phyloP scores from a whole-genome alignment of 2,329 filamentous ascomycete species.

The Dothistroma septosporum region DNA sequence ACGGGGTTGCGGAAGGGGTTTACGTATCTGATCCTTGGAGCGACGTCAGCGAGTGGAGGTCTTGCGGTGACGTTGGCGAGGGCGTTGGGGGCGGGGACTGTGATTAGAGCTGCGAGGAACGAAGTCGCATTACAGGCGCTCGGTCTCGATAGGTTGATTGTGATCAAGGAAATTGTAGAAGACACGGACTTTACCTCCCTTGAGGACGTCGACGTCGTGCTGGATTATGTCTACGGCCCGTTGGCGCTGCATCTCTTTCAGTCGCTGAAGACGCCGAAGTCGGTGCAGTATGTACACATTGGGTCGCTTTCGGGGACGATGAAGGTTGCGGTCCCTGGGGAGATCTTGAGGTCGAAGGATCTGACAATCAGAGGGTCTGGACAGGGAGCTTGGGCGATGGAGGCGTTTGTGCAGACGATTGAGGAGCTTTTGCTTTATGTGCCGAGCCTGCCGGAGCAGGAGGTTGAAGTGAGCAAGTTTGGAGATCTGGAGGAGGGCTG shows the following conservation, averaged over 20 bases:
- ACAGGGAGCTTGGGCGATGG: constrained; percentile 28
- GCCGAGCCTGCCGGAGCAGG: constrained; percentile 21
- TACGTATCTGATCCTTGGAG: constrained; percentile 51
- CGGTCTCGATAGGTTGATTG: constrained; percentile 46
- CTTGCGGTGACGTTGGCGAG: constrained; percentile 49
- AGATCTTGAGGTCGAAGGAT: constrained; percentile 47
- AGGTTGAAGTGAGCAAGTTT: constrained; percentile 23
- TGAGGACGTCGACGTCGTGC: constrained; percentile 50
- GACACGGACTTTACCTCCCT: constrained; percentile 48
- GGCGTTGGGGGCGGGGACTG: constrained; percentile 46
- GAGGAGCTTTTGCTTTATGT: constrained; percentile 24
- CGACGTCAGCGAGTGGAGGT: constrained; percentile 51
- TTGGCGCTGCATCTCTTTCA: constrained; percentile 42
- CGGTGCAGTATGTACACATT: constrained; percentile 53
- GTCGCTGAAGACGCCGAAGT: constrained; percentile 40
- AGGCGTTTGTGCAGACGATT: constrained; percentile 21
- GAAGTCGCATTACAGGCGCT: constrained; percentile 41
- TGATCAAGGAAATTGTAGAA: constrained; percentile 37
- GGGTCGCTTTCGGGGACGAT: constrained; percentile 42
- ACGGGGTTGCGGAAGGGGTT: constrained; percentile 41
- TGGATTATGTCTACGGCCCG: constrained; percentile 56
- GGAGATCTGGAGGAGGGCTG: constrained; percentile 27
- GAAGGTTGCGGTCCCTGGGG: constrained; percentile 36
- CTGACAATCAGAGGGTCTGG: constrained; percentile 40
- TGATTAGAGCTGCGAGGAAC: constrained; percentile 53